Percentiles rank a stretch among this genome's conserved stretches.
Evolutionary conservation across 1,284 basidiomycete genomes (phyloP).

Genomic region (Ganoderma lingzhi): DNA sequence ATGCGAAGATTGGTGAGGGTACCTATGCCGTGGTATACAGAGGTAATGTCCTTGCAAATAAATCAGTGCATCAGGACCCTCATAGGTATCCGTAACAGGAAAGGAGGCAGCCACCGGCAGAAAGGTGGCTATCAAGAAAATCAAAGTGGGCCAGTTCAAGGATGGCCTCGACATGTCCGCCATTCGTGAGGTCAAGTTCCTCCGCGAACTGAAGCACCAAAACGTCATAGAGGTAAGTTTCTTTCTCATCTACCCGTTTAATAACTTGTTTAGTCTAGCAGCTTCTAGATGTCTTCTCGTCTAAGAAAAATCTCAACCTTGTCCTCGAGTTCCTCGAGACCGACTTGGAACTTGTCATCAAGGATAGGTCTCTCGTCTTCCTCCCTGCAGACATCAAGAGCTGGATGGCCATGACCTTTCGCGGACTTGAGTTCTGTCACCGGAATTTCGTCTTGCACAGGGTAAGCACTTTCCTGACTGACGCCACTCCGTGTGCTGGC

Average conservation of each 20-base stretch:
- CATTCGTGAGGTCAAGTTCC: conserved; percentile 96
- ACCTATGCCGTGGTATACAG: conserved; percentile 97
- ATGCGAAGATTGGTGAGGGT: conserved; percentile 93
- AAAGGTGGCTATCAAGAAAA: conserved; percentile 97
- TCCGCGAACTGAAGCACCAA: conserved; percentile 93
- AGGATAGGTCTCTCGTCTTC: conserved; percentile 91
- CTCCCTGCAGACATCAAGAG: conserved; percentile 96
- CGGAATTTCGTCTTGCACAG: conserved; percentile 94
- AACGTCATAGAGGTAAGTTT: conserved; percentile 91
- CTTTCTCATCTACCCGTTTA: background rate
- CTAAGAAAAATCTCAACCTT: conserved; percentile 95
- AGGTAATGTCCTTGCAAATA: conserved; percentile 54
- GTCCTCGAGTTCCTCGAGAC: conserved; percentile 98
- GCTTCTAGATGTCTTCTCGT: conserved; percentile 97
- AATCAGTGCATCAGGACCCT: no score
- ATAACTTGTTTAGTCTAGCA: conserved; percentile 42
- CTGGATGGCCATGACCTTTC: conserved; percentile 99
- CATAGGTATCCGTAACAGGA: conserved; percentile 48
- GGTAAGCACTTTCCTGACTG: conserved; percentile 54
- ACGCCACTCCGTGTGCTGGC: background rate
- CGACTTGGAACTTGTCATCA: conserved; percentile 98
- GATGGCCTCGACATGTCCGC: conserved; percentile 99
- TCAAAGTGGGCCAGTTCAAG: conserved; percentile 96
- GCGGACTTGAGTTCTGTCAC: conserved; percentile 97
- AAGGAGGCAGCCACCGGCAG: conserved; percentile 73